These are phyloP conservation scores for Chalciporus piperatus DNA, from an alignment of 768 basidiomycete species.

Conservation along the genomic window DNA sequence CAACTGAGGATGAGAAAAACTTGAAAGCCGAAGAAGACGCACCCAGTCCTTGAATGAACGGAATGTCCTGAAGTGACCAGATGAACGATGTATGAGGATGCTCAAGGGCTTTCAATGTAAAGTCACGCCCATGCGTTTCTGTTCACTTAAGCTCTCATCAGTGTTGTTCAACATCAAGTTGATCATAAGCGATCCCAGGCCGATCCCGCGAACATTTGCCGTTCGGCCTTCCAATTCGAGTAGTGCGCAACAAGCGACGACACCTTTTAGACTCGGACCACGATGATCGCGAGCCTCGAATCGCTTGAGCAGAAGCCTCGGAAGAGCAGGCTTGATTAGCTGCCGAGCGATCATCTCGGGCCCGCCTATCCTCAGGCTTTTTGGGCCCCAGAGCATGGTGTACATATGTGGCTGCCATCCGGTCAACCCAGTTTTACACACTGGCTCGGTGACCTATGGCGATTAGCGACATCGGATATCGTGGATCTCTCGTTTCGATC, in stretches of 20 bases:
- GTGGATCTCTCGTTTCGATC: too few species aligned
- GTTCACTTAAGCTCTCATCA: too few species aligned
- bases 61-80: too few species aligned
- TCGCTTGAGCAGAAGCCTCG: slow-evolving; percentile 24
- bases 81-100: too few species aligned
- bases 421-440: too few species aligned
- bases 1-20: not conserved
- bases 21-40: not conserved
- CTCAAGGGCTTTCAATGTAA: too few species aligned
- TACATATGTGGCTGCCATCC: too few species aligned
- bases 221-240: slow-evolving; percentile 19
- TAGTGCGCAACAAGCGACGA: slow-evolving; percentile 27
- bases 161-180: not conserved
- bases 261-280: slow-evolving; percentile 20
- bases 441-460: too few species aligned
- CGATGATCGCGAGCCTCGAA: slow-evolving; percentile 27
- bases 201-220: slow-evolving; percentile 33
- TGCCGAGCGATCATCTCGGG: slow-evolving; percentile 20
- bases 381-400: not conserved
- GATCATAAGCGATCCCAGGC: slow-evolving; percentile 27
- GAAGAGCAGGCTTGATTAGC: slow-evolving; percentile 20
- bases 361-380: not conserved
- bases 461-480: too few species aligned
- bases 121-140: too few species aligned
- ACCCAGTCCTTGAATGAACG: not conserved